Conservation (phyloP, 75 land plant species). For the Picea sitchensis region DNA sequence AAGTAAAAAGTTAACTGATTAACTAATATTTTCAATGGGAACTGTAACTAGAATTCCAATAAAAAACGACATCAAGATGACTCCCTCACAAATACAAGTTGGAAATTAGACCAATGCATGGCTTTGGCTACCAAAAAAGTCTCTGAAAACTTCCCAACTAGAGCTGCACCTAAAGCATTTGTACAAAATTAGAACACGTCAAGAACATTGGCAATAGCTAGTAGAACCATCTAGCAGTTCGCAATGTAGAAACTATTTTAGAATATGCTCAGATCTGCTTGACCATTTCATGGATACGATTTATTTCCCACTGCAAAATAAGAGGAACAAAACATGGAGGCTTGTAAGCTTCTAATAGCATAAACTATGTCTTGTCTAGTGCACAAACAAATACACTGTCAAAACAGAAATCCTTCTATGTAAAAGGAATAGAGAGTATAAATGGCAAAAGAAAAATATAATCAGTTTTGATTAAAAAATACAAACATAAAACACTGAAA, state of each 20-base stretch:
- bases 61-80: no score
- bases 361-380: no score
- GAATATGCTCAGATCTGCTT: background rate
- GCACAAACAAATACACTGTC: background rate
- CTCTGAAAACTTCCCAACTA: background rate
- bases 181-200: background rate
- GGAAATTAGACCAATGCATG: no score
- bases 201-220: background rate
- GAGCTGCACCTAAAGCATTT: background rate
- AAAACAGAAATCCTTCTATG: background rate
- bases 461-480: no score
- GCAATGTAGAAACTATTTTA: background rate
- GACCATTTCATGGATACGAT: background rate
- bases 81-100: no score
- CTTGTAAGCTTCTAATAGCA: background rate
- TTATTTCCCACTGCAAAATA: conserved; percentile 6
- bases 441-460: no score
- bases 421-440: no score
- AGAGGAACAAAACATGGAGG: background rate
- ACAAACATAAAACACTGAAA: no score
- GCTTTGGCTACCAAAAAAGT: background rate
- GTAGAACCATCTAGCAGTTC: background rate
- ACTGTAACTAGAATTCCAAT: no score
- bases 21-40: no score
- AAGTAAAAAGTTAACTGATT: no score